phyloP scores from a whole-genome alignment of 352 stramenopile species.

The Globisporangium heterothallicum region DNA sequence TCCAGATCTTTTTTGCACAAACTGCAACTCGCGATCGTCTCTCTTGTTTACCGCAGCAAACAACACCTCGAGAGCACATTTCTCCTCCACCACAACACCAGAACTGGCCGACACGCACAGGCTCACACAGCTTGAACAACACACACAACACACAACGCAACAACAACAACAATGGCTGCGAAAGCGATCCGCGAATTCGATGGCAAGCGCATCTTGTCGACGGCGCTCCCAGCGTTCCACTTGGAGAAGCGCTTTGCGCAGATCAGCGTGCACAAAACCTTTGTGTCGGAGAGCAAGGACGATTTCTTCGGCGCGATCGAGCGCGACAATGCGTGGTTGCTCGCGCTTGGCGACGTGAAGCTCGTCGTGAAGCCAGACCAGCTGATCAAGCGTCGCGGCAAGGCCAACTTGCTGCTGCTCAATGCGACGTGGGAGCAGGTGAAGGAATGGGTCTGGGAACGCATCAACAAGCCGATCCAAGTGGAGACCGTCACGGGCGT shows the following conservation, averaged over 20 bases:
- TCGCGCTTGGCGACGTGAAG: slow-evolving; percentile 55
- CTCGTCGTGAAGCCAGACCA: slow-evolving; percentile 98
- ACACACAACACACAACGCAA: slow-evolving; percentile 8
- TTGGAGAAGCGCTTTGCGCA: slow-evolving; percentile 76
- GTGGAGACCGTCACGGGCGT: slow-evolving; percentile 89
- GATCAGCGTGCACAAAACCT: slow-evolving; percentile 45
- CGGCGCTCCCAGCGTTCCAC: slow-evolving; percentile 67
- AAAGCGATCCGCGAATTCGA: slow-evolving; percentile 96
- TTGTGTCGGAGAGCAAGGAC: slow-evolving; percentile 29
- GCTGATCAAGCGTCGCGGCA: slow-evolving; percentile 96
- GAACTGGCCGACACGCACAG: neutral
- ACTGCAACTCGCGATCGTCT: slow-evolving; percentile 4
- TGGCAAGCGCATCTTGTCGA: slow-evolving; percentile 91
- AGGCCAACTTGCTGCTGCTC: slow-evolving; percentile 93
- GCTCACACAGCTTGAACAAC: slow-evolving; percentile 4
- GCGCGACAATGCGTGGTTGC: slow-evolving; percentile 79
- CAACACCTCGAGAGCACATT: neutral
- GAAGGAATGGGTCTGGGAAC: slow-evolving; percentile 91
- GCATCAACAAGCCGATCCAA: slow-evolving; percentile 91
- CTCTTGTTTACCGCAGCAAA: slow-evolving; percentile 8
- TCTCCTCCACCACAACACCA: neutral
- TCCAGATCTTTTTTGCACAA: neutral
- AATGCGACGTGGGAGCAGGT: slow-evolving; percentile 92
- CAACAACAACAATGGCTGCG: slow-evolving; percentile 78
- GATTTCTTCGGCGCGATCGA: slow-evolving; percentile 72